Conservation (phyloP, 768 basidiomycete genomes). For the Collybia mongolica region DNA sequence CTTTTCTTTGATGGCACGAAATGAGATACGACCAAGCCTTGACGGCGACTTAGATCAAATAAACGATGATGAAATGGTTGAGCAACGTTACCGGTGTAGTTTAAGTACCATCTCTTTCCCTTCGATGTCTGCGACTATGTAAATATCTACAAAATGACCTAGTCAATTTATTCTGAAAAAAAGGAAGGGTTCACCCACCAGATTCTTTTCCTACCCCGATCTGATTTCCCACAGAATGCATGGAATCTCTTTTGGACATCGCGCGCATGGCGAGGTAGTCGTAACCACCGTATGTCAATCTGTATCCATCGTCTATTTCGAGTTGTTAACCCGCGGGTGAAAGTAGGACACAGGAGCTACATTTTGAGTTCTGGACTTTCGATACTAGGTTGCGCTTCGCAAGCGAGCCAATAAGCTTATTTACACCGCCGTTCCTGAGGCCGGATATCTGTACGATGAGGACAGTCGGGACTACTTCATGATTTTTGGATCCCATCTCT, state of each 20-base stretch:
- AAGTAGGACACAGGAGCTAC: conserved; percentile 35
- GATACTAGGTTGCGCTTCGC: conserved; percentile 92
- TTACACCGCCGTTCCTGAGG: conserved; percentile 89
- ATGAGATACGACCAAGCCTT: conserved; percentile 96
- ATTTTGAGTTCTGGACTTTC: conserved; percentile 89
- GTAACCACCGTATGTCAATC: conserved; percentile 97
- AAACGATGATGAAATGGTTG: neutral
- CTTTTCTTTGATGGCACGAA: conserved; percentile 95
- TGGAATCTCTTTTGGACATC: conserved; percentile 83
- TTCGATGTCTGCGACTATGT: conserved; percentile 83
- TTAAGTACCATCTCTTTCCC: conserved; percentile 90
- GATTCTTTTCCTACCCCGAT: conserved; percentile 99
- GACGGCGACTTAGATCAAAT: neutral
- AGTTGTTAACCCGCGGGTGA: neutral
- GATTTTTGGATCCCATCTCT: conserved; percentile 98
- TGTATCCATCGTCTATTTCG: conserved; percentile 89
- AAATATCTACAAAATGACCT: conserved; percentile 59
- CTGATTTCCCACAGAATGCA: conserved; percentile 93
- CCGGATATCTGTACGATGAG: conserved; percentile 93
- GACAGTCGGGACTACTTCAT: conserved; percentile 88
- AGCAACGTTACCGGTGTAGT: conserved; percentile 72
- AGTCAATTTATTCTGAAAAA: neutral
- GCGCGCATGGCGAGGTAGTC: conserved; percentile 95
- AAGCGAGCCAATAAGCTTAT: conserved; percentile 86
- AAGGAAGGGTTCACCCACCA: conserved; percentile 43